Base-by-base conservation (phyloP, 2,329 filamentous ascomycete species). In the Amphichorda felina region DNA sequence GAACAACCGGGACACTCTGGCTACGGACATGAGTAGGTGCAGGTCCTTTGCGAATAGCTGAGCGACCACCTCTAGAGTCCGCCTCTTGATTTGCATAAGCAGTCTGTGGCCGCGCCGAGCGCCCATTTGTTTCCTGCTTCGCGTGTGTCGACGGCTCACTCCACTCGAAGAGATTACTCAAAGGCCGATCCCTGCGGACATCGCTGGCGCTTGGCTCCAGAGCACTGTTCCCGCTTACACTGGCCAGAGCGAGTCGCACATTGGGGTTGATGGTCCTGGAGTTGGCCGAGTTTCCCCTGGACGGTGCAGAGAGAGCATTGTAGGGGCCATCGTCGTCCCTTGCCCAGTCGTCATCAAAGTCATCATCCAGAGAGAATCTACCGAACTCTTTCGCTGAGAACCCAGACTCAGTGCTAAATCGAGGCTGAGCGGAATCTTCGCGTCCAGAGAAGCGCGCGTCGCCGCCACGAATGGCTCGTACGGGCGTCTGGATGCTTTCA, bases 151-250 rank as follows among this genome's bases (percentile, higher is more conserved):
- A 58, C 11, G 79, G 68, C 52, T 88, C 83, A 33, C 78, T 76
- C 81, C 81, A 86, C 53, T 88, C 82, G 46, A 88, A 88, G 3
- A 88, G 63, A 44, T 71, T 87, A 53, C 79, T 82, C 41, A 72
- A 61, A 3, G 72, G 71, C 11, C 73, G 64, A 36, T 78, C 71
- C 30, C 45, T 40, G 5, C 31, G 39, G 15, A 39, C 35, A 25
- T 46, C 46, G 13, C 48, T 46, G 10, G 38, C 31, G 15, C 29
- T 21, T 8, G 19, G 38, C 18, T 63, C 60, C 9, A 51, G 48
- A 29, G 53, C 54, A 13, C 54, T 54, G 41, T 68, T 70, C 30
- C 66, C 66, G 34, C 63, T 72, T 31, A 73, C 63, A 39, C 55
- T 65, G 29, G 63, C 61, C 35, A 78, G 59, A n/a, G 70, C 71